Evolutionary conservation across 768 basidiomycete species (phyloP).

Genomic region (Calocybe cyanea): DNA sequence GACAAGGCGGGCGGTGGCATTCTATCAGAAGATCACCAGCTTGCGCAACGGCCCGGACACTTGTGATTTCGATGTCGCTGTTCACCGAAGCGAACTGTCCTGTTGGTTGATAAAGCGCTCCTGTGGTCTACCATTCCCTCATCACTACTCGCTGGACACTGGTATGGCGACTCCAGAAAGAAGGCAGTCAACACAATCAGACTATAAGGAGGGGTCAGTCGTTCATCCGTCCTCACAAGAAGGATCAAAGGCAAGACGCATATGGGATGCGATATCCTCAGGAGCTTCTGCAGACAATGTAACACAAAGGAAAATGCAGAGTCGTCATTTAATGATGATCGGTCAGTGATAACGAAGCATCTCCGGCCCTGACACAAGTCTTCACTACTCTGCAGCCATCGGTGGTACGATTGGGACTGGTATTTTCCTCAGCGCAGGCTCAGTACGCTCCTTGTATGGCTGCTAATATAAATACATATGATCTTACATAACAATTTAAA

Average conservation of each 20-base stretch:
- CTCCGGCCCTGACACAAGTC: not conserved
- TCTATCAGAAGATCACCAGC: too few relatives aligned
- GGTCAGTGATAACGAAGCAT: constrained; percentile 9
- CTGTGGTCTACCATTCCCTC: not conserved
- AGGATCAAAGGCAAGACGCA: not conserved
- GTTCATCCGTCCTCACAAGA: not conserved
- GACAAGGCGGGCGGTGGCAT: too few relatives aligned
- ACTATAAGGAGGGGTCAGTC: not conserved
- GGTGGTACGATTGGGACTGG: constrained; percentile 60
- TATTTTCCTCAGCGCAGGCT: constrained; percentile 58
- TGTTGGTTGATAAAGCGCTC: not conserved
- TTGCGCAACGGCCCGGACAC: too few relatives aligned
- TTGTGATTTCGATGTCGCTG: too few relatives aligned
- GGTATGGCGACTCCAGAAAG: not conserved
- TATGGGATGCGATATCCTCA: constrained; percentile 6
- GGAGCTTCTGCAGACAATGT: constrained; percentile 17
- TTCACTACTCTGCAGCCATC: constrained; percentile 33
- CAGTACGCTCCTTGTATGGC: constrained; percentile 27
- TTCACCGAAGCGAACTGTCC: not conserved
- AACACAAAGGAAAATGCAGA: constrained; percentile 26
- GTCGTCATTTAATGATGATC: constrained; percentile 31
- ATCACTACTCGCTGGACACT: not conserved
- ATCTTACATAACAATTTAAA: constrained; percentile 11
- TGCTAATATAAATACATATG: not conserved
- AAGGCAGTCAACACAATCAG: constrained; percentile 1